phyloP scores from a whole-genome alignment of 2,329 filamentous ascomycete genomes.

The Fusarium mangiferae region DNA sequence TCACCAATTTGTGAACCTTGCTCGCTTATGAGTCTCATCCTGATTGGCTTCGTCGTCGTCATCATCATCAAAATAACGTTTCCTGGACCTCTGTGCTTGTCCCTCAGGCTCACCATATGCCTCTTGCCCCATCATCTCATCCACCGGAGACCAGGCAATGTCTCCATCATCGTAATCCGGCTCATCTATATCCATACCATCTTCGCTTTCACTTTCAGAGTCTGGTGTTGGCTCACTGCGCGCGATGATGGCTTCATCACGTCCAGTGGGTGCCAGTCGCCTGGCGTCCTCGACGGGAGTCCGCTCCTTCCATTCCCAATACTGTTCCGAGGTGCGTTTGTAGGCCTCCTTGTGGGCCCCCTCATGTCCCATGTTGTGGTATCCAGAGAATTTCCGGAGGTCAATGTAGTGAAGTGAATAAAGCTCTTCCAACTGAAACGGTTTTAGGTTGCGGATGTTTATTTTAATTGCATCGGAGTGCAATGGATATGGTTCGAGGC shows the following conservation, averaged over 20 bases:
- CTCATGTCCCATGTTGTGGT: neutral
- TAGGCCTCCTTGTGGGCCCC: neutral
- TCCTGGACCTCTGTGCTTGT: accelerated
- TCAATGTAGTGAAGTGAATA: accelerated
- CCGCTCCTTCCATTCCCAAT: neutral
- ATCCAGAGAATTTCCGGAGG: neutral
- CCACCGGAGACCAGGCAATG: accelerated
- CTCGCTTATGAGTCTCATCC: neutral
- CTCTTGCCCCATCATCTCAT: neutral
- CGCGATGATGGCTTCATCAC: neutral
- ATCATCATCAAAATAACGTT: neutral
- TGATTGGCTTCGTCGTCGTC: accelerated
- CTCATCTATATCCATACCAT: neutral
- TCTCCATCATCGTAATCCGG: neutral
- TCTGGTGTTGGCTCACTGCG: accelerated
- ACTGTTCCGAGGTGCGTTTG: neutral
- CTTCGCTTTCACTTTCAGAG: neutral
- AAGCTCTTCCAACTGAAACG: accelerated
- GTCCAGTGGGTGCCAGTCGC: accelerated
- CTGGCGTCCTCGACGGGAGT: accelerated
- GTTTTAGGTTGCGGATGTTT: no score
- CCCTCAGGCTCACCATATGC: neutral
- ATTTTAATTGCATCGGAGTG: accelerated
- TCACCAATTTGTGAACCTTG: neutral
- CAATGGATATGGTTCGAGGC: no score